phyloP scores from a whole-genome alignment of 371 early-diverging fungal genomes.

The Aphelidium insulamus region DNA sequence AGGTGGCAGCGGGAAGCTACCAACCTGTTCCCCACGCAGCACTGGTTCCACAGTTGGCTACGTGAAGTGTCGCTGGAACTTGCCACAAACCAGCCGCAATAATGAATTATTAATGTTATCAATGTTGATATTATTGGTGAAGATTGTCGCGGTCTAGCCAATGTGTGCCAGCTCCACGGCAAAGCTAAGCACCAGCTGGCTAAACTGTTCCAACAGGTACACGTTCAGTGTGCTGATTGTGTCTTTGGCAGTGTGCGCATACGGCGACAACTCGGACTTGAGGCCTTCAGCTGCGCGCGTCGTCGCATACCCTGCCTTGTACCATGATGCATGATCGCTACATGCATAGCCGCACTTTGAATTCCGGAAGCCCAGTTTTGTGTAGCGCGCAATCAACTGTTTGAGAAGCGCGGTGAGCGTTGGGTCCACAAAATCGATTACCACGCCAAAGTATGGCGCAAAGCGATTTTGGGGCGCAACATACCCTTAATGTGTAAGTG shows the following conservation, averaged over 20 bases:
- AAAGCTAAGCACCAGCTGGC: constrained; percentile 56
- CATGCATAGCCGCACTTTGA: constrained; percentile 50
- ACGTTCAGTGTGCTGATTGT: constrained; percentile 43
- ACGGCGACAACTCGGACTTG: constrained; percentile 35
- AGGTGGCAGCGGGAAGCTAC: too few relatives aligned
- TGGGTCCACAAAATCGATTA: constrained; percentile 27
- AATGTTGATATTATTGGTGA: too few relatives aligned
- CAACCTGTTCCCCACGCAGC: too few relatives aligned
- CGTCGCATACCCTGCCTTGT: constrained; percentile 53
- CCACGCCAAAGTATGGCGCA: constrained; percentile 42
- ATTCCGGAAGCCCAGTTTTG: constrained; percentile 17
- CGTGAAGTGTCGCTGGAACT: too few relatives aligned
- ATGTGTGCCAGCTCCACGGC: constrained; percentile 48
- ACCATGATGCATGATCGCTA: constrained; percentile 83
- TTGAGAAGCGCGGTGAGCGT: constrained; percentile 37
- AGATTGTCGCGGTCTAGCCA: too few relatives aligned
- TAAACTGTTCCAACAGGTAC: constrained; percentile 61
- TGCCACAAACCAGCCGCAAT: too few relatives aligned
- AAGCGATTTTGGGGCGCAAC: too few relatives aligned
- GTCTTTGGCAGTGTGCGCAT: constrained; percentile 54
- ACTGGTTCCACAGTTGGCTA: too few relatives aligned
- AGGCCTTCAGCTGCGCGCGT: constrained; percentile 64
- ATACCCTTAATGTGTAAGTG: background rate
- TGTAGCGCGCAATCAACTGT: constrained; percentile 12
- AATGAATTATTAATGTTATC: too few relatives aligned